Evolutionary conservation across 2,329 filamentous ascomycete genomes (phyloP).

Genomic region (Purpureocillium lavendulum): DNA sequence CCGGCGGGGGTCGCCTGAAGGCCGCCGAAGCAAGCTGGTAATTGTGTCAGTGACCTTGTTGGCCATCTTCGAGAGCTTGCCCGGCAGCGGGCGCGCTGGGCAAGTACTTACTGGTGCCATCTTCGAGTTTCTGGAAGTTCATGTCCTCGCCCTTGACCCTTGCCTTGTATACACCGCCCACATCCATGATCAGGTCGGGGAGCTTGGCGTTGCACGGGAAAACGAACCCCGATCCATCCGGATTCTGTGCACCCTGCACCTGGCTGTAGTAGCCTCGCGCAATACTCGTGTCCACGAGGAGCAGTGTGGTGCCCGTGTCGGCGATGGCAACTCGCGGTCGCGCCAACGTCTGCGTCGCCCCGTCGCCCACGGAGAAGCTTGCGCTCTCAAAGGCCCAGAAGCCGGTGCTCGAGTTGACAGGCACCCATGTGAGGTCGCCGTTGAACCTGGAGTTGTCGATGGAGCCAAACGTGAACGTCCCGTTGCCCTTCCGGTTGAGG

Average conservation of each 20-base stretch:
- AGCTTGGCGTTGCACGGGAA: slow-evolving; percentile 36
- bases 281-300: slow-evolving; percentile 48
- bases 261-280: slow-evolving; percentile 39
- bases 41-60: too few species aligned
- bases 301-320: slow-evolving; percentile 55
- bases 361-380: slow-evolving; percentile 44
- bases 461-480: slow-evolving; percentile 62
- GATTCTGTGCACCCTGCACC: slow-evolving; percentile 33
- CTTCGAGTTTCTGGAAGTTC: slow-evolving; percentile 41
- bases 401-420: slow-evolving; percentile 51
- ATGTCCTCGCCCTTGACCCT: slow-evolving; percentile 44
- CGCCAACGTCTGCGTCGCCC: slow-evolving; percentile 23
- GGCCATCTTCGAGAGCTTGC: too few species aligned
- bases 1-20: slow-evolving; percentile 48
- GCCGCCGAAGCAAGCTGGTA: slow-evolving; percentile 57
- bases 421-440: slow-evolving; percentile 51
- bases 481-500: slow-evolving; percentile 48
- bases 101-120: slow-evolving; percentile 19
- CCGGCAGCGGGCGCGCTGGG: too few species aligned
- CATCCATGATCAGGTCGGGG: slow-evolving; percentile 43
- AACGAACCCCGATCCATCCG: slow-evolving; percentile 33
- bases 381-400: slow-evolving; percentile 53
- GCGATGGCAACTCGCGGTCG: slow-evolving; percentile 37
- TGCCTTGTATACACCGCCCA: slow-evolving; percentile 50
- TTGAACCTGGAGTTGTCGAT: slow-evolving; percentile 55